Evolutionary conservation across 192 early-diverging fungal species (phyloP), one percentile per base, ranked within the genome.

Genomic region (Coemansia sp.): DNA sequence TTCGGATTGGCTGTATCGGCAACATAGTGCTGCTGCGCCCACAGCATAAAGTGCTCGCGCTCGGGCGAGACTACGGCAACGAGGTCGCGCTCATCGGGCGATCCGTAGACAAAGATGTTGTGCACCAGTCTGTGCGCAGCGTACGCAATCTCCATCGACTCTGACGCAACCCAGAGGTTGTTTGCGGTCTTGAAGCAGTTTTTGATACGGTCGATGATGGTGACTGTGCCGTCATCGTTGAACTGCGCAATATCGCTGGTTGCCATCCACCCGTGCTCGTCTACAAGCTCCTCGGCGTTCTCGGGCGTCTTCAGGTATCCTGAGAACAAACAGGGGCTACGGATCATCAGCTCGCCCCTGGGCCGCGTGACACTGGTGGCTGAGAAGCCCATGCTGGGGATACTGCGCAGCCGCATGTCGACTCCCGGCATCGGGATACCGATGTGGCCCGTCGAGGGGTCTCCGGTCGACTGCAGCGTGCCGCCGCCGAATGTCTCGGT

Each of bases 51-150:
- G 7, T 63, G 61, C 7, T 87, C 85, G 25, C 79, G 68, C 41
- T 92, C 85, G 17, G 97, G 97, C 5, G 94, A 90, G 17, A 94
- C 86, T 38, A 99, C 69, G 45, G 85, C 93, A 17, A 98, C 92
- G 37, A 97, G 69, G 39, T 90, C 87, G 17, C 86, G 77, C 78
- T 93, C 88, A 38, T 92, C 72, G 6, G 88, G 88, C 61, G 96
- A 90, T 22, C 94, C 97, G 82, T 97, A 89, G 5, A 96, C 88
- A 74, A 89, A 98, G 25, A 91, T 71, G 73, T 95, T 91, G 5
- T 92, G 85, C 11, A 98, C 86, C 50, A 96, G 71, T 41, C 72
- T 76, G 68, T 90, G 84, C 71, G 88, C 85, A 17, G 75, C 63
- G 75, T 92, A 90, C n/a, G 88, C 82, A 20, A 70, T 68, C 72